phyloP scores from a whole-genome alignment of 1,139 yeast species.

The Trichomonascaceae sp. region DNA sequence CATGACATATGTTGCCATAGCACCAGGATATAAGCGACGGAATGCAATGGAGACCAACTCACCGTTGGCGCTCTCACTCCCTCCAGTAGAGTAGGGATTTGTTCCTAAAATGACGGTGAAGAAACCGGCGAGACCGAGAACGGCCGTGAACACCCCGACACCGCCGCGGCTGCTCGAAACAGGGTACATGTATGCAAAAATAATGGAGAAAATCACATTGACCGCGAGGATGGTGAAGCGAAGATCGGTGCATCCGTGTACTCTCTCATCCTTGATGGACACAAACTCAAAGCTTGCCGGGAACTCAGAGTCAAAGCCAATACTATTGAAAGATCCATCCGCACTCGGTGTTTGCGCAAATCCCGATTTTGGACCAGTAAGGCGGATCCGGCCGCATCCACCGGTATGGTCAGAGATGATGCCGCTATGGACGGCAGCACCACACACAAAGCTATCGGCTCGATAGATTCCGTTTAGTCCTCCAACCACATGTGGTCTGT shows the following conservation, averaged over 20 bases:
- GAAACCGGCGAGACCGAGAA: constrained; percentile 52
- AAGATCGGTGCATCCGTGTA: constrained; percentile 50
- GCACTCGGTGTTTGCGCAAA: constrained; percentile 25
- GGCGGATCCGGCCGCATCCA: constrained; percentile 62
- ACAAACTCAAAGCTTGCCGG: constrained; percentile 59
- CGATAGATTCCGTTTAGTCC: constrained; percentile 58
- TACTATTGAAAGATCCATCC: constrained; percentile 36
- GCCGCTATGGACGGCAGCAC: constrained; percentile 84
- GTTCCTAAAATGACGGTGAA: constrained; percentile 75
- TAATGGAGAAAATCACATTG: constrained; percentile 43
- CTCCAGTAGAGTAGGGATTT: constrained; percentile 69
- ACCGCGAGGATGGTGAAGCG: constrained; percentile 42
- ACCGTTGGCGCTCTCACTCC: constrained; percentile 37
- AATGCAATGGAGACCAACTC: constrained; percentile 57
- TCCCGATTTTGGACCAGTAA: constrained; percentile 38
- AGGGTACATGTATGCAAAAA: constrained; percentile 48
- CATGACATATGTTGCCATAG: constrained; percentile 59
- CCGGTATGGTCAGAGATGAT: constrained; percentile 59
- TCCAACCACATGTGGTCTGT: constrained; percentile 64
- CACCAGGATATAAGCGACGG: constrained; percentile 61
- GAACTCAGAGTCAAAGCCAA: constrained; percentile 57
- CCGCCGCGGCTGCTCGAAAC: constrained; percentile 25
- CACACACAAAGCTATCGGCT: constrained; percentile 83
- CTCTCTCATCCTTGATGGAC: constrained; percentile 19
- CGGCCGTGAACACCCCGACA: constrained; percentile 51